phyloP scores from a whole-genome alignment of 2,329 filamentous ascomycete genomes.

The Fusarium mundagurra region DNA sequence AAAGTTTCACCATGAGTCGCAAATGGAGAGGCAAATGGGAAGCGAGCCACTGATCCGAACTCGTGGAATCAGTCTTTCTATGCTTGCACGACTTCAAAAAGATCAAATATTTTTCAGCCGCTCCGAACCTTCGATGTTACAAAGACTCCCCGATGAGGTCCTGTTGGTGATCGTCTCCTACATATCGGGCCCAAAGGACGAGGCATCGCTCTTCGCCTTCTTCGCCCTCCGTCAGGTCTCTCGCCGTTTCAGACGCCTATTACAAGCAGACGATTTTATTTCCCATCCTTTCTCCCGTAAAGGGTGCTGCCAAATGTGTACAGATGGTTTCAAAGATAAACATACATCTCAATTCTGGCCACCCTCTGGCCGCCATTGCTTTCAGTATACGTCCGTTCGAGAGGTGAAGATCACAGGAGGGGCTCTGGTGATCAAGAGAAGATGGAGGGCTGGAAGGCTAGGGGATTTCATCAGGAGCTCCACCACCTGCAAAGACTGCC shows the following conservation, averaged over 20 bases:
- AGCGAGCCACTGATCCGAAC: background rate
- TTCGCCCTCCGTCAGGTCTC: background rate
- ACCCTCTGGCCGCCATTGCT: background rate
- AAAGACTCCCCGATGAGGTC: background rate
- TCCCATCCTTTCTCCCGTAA: background rate
- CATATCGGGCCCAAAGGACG: background rate
- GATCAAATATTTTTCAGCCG: too few species aligned
- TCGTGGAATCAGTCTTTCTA: background rate
- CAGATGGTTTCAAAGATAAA: background rate
- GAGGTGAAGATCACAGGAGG: background rate
- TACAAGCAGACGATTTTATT: background rate
- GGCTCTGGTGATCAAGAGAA: accelerated
- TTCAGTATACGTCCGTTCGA: background rate
- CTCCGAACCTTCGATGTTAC: background rate
- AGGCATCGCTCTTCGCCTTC: background rate
- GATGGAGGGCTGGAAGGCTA: background rate
- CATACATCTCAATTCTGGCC: background rate
- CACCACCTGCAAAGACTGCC: background rate
- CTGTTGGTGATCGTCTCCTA: background rate
- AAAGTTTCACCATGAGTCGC: background rate
- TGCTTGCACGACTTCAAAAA: too few species aligned
- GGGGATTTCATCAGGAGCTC: background rate
- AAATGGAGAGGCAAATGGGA: background rate
- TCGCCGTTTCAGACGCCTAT: background rate
- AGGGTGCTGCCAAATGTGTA: background rate